Conservation (phyloP, 441 rosid species). For the Brassica hybrid region DNA sequence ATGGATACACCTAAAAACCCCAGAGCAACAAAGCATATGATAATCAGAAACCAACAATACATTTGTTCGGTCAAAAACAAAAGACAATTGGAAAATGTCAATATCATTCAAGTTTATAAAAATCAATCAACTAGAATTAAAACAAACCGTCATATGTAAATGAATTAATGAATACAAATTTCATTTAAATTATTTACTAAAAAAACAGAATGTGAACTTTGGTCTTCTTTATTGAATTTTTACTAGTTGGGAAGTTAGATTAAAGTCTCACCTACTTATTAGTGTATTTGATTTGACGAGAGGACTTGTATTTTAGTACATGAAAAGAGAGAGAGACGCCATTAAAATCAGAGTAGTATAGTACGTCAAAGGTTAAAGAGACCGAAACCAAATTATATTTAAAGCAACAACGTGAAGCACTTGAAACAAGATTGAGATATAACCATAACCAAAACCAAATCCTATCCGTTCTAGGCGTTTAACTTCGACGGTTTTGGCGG, state of each 20-base stretch:
- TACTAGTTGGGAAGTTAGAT: conserved; percentile 40
- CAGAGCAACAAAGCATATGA: conserved; percentile 12
- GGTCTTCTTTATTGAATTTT: conserved; percentile 17
- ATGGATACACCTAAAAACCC: conserved; percentile 13
- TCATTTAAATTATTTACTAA: neutral
- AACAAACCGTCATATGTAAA: neutral
- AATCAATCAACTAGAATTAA: neutral
- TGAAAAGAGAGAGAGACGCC: neutral
- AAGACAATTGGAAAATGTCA: conserved; percentile 17
- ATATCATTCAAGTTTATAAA: conserved; percentile 16
- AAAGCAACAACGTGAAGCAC: conserved; percentile 40
- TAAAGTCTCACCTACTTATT: conserved; percentile 39
- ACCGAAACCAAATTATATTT: conserved; percentile 16
- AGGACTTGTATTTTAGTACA: neutral
- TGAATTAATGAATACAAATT: neutral
- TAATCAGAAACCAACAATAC: neutral
- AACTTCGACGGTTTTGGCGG: conserved; percentile 12
- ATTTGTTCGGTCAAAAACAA: conserved; percentile 9
- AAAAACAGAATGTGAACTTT: conserved; percentile 13
- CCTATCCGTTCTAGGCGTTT: conserved; percentile 1
- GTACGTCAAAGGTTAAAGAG: conserved; percentile 3
- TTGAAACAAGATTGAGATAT: conserved; percentile 21
- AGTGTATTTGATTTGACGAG: conserved; percentile 42
- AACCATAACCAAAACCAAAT: no score
- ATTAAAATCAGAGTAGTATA: conserved; percentile 28